These are phyloP conservation scores for Thelephora terrestris DNA, from an alignment of 1,284 basidiomycete genomes.

Conservation along the genomic window DNA sequence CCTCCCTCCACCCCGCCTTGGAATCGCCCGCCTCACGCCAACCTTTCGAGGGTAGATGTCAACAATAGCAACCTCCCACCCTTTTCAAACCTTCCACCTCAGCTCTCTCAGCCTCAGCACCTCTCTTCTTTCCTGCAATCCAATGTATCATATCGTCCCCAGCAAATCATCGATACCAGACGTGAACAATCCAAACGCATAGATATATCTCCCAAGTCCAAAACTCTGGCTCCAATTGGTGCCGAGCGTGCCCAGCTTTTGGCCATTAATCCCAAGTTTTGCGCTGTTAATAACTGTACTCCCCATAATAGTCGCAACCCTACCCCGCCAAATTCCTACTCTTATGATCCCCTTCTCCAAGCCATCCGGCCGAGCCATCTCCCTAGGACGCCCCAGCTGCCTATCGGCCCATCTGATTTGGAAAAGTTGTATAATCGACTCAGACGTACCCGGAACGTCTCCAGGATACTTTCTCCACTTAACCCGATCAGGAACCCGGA, in stretches of 20 bases:
- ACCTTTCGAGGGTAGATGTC: not conserved
- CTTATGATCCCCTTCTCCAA: not conserved
- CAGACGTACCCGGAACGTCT: not conserved
- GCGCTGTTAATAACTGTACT: no score
- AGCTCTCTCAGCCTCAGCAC: slow-evolving; percentile 33
- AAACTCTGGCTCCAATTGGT: not conserved
- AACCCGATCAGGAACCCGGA: not conserved
- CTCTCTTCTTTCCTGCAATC: slow-evolving; percentile 39
- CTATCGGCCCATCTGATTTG: not conserved
- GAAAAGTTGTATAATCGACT: not conserved
- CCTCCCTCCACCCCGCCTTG: not conserved
- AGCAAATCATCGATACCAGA: not conserved
- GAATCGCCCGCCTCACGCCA: not conserved
- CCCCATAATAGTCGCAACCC: no score
- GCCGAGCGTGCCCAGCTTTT: slow-evolving; percentile 1
- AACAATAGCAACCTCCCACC: not conserved
- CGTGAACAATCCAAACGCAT: not conserved
- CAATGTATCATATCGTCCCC: slow-evolving; percentile 1
- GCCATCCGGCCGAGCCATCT: no score
- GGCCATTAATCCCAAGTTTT: not conserved
- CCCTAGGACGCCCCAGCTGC: not conserved
- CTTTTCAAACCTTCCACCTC: not conserved
- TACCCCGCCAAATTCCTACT: not conserved
- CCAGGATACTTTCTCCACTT: not conserved
- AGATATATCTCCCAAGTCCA: not conserved